Percentiles rank a stretch among this genome's conserved stretches.
These are phyloP conservation scores for Pascua sp. DNA, from an alignment of 1,284 basidiomycete genomes.

Conservation along the genomic window DNA sequence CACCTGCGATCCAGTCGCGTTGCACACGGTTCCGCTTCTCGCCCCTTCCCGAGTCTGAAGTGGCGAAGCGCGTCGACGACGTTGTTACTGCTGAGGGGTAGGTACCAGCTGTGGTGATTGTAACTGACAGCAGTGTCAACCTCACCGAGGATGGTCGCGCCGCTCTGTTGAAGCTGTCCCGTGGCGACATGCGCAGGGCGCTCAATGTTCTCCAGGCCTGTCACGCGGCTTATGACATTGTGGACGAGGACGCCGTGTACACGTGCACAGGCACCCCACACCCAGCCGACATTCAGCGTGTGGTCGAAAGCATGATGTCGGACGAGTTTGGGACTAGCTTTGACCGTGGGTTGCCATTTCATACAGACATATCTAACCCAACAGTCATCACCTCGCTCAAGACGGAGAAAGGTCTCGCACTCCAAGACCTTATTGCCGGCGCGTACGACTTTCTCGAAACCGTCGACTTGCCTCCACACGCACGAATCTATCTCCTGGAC, in stretches of 20 bases:
- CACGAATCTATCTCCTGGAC: slow-evolving; percentile 88
- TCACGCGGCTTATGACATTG: slow-evolving; percentile 87
- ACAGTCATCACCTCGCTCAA: slow-evolving; percentile 84
- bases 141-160: slow-evolving; percentile 80
- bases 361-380: not conserved
- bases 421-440: slow-evolving; percentile 92
- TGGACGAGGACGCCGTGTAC: slow-evolving; percentile 89
- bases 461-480: slow-evolving; percentile 77
- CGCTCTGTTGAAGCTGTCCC: slow-evolving; percentile 86
- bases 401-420: slow-evolving; percentile 83
- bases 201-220: slow-evolving; percentile 96
- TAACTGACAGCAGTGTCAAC: slow-evolving; percentile 63
- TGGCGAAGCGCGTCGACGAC: slow-evolving; percentile 72
- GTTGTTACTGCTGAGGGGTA: slow-evolving; percentile 86
- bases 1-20: slow-evolving; percentile 95
- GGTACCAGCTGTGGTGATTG: slow-evolving; percentile 30
- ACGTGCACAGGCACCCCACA: slow-evolving; percentile 96
- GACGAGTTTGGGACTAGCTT: slow-evolving; percentile 95
- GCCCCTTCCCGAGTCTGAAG: slow-evolving; percentile 81
- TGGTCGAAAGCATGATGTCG: slow-evolving; percentile 92
- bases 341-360: slow-evolving; percentile 41
- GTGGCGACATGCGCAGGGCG: slow-evolving; percentile 96
- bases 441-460: slow-evolving; percentile 87
- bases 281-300: slow-evolving; percentile 85
- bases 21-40: slow-evolving; percentile 98